These are phyloP conservation scores for Phytophthora boehmeriae DNA, from an alignment of 352 stramenopile species.

Conservation along the genomic window DNA sequence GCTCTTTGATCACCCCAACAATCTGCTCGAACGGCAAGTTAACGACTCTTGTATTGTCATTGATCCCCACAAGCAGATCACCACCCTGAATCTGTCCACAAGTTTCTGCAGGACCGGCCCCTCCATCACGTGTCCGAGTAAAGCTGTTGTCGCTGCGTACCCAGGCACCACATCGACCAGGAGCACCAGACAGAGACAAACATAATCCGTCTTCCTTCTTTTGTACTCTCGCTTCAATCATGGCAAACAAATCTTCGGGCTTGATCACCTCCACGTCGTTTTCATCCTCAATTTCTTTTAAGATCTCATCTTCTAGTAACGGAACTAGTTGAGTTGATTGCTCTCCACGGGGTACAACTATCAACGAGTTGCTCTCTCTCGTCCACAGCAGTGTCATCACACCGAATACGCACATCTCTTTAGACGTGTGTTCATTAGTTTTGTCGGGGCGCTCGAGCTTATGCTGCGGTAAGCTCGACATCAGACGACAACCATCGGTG, in stretches of 20 bases:
- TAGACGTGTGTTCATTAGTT: conserved; percentile 28
- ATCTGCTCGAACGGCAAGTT: conserved; percentile 77
- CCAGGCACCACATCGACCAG: conserved; percentile 75
- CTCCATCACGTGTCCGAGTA: conserved; percentile 50
- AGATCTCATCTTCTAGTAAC: conserved; percentile 24
- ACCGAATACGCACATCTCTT: conserved; percentile 71
- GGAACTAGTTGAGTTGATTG: conserved; percentile 42
- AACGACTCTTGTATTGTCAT: conserved; percentile 56
- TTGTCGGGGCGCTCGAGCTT: conserved; percentile 54
- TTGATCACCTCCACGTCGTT: conserved; percentile 15
- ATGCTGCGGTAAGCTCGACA: conserved; percentile 85
- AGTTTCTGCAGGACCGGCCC: conserved; percentile 64
- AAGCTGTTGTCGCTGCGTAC: conserved; percentile 82
- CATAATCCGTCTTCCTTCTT: conserved; percentile 78
- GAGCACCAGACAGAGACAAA: conserved; percentile 78
- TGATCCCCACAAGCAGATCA: conserved; percentile 75
- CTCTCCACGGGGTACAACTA: conserved; percentile 65
- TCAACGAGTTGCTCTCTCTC: conserved; percentile 57
- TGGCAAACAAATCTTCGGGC: conserved; percentile 44
- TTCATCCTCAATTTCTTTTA: conserved; percentile 19
- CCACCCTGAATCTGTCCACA: conserved; percentile 62
- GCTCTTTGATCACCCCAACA: conserved; percentile 60
- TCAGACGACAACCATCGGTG: conserved; percentile 77
- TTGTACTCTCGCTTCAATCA: conserved; percentile 50
- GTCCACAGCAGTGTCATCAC: conserved; percentile 68